phyloP scores from a whole-genome alignment of 2,329 filamentous ascomycete genomes.

The Massarina eburnea region DNA sequence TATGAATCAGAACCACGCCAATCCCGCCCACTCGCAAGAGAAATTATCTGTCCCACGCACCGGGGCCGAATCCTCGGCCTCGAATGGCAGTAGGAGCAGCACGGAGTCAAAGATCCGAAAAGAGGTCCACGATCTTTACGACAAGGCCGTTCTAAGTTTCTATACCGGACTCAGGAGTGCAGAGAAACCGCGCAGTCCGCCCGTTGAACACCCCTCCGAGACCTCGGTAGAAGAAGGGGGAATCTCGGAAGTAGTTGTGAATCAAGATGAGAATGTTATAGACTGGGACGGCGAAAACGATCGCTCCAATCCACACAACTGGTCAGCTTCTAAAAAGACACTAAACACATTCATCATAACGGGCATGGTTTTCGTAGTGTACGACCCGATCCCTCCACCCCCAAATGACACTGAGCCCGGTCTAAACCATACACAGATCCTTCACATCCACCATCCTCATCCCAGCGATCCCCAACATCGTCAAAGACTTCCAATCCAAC shows the following conservation, averaged over 20 bases:
- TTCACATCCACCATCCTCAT: not conserved
- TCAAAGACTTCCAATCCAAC: not conserved
- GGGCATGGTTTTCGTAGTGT: slow-evolving; percentile 1
- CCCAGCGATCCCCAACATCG: not conserved
- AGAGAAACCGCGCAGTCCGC: not conserved
- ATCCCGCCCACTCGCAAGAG: not conserved
- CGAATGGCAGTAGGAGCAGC: not conserved
- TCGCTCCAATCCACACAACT: slow-evolving; percentile 2
- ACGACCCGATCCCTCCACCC: not conserved
- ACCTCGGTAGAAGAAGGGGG: not conserved
- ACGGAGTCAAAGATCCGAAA: not conserved
- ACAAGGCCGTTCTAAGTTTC: not conserved
- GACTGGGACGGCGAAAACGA: not conserved
- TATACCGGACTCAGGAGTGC: not conserved
- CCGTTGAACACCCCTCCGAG: not conserved
- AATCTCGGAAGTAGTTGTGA: not conserved
- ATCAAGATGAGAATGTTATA: not conserved
- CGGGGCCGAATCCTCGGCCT: not conserved
- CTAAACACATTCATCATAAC: not conserved
- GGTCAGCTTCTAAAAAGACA: slow-evolving; percentile 1
- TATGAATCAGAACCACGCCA: not conserved
- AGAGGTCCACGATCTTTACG: not conserved
- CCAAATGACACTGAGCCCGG: not conserved
- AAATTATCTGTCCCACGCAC: not conserved
- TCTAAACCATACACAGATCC: not conserved